phyloP scores from a whole-genome alignment of 2,329 filamentous ascomycete genomes.

The Acephala macrosclerotiorum region DNA sequence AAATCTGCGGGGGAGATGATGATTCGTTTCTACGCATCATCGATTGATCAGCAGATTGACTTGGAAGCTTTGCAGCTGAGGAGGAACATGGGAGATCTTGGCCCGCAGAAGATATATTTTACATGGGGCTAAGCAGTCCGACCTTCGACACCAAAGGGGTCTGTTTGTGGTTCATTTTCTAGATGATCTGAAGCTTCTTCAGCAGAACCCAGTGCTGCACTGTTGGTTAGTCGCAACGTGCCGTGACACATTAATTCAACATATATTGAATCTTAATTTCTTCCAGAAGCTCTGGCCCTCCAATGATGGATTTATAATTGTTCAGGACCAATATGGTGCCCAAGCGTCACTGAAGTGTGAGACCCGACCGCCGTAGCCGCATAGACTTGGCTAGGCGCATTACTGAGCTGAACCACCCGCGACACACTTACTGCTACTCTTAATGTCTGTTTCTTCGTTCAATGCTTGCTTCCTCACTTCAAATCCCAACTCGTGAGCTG shows the following conservation, averaged over 20 bases:
- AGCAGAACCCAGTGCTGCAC: neutral
- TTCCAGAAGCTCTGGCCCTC: constrained; percentile 6
- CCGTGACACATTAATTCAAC: constrained; percentile 5
- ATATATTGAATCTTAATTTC: constrained; percentile 3
- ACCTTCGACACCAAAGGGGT: neutral
- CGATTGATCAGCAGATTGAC: constrained; percentile 1
- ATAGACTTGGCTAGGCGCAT: constrained; percentile 1
- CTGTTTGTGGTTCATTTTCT: neutral
- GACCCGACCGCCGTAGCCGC: constrained; percentile 7
- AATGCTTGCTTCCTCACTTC: constrained; percentile 11
- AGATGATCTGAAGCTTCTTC: neutral
- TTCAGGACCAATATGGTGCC: neutral
- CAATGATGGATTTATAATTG: neutral
- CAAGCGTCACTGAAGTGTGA: neutral
- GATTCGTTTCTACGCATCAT: neutral
- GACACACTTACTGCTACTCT: constrained; percentile 5
- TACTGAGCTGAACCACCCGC: constrained; percentile 16
- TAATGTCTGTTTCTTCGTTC: constrained; percentile 6
- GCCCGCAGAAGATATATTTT: constrained; percentile 8
- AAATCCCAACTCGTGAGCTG: constrained; percentile 2
- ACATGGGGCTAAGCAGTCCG: neutral
- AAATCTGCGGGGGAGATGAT: constrained; percentile 3
- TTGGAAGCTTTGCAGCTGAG: constrained; percentile 5
- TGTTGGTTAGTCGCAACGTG: neutral
- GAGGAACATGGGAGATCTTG: neutral